Base-by-base conservation (phyloP, 805 yeast genomes). In the Kregervanrija pseudodelftensis region DNA sequence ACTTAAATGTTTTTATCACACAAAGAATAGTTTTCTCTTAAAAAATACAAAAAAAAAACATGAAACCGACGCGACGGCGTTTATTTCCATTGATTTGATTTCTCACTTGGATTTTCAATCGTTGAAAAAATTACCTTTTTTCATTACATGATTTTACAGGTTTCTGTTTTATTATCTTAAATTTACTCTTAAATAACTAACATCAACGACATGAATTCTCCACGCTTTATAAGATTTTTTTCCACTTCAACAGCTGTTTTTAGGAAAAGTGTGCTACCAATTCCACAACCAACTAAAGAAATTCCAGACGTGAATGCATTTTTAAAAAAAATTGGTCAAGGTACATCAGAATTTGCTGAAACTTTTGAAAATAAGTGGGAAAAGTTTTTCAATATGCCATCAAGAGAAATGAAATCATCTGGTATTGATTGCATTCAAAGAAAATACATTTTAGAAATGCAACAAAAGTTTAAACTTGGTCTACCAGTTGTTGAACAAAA, bases 381-480 rank as follows among this genome's bases (percentile, higher is more conserved):
- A 10, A 72, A 76, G 51, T 74, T 91, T 46, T 81, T 87, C 66
- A 62, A 61, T 30, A 70, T 80, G 49, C 58, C 72, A 16, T 73
- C 87, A 3, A 55, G 61, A 42, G 66, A 69, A 16, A 66, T 91
- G 76, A 88, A 86, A 61, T 79, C 76, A 40, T 72, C 79, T 61
- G 97, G 97, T 13, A 70, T 91, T 32, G 91, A 86, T 45, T 73
- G 79, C 2, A 72, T 78, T 39, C 73, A 81, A 38, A 74, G 97
- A 61, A 76, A 82, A 58, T 85, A 85, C 65, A 74, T 90, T 47
- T 65, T 88, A 49, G 68, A 74, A 39, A 89, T 95, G 82, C 72
- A 77, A 40, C 81, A 89, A 57, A 77, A 74, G 54, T 82, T 72
- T 56, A 74, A 77, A 55, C 73, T 76, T 48, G 78, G 81, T 43